A percentile compares a stretch with the other conserved stretches of the same genome.
Conservation (phyloP, 169 alveolate species). For the Plasmodium vinckei region DNA sequence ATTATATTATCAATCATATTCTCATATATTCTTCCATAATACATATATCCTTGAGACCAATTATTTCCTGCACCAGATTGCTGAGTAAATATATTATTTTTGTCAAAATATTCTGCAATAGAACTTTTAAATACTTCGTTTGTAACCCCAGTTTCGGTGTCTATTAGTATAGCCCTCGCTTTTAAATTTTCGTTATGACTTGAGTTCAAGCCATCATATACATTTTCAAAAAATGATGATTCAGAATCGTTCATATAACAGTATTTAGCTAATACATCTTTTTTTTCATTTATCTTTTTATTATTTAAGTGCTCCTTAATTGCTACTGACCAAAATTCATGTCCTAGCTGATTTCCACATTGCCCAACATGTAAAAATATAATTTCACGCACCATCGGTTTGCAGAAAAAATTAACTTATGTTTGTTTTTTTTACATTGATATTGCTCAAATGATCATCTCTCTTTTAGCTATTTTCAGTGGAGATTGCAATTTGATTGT, state of each 20-base stretch:
- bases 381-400: slow-evolving; percentile 93
- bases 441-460: neutral
- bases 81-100: slow-evolving; percentile 93
- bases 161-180: slow-evolving; percentile 95
- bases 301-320: slow-evolving; percentile 89
- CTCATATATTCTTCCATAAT: slow-evolving; percentile 93
- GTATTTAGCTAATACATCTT: slow-evolving; percentile 52
- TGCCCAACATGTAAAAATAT: slow-evolving; percentile 93
- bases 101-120: slow-evolving; percentile 93
- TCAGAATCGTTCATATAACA: slow-evolving; percentile 77
- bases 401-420: neutral
- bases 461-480: too few species aligned
- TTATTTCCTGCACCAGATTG: slow-evolving; percentile 98
- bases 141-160: slow-evolving; percentile 98
- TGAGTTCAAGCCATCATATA: slow-evolving; percentile 80
- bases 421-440: slow-evolving; percentile 11
- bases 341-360: slow-evolving; percentile 96
- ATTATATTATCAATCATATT: slow-evolving; percentile 91
- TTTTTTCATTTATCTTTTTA: slow-evolving; percentile 62
- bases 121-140: slow-evolving; percentile 93
- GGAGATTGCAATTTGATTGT: too few species aligned
- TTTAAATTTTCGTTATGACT: slow-evolving; percentile 82
- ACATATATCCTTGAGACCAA: slow-evolving; percentile 94
- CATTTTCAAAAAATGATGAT: slow-evolving; percentile 84
- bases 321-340: slow-evolving; percentile 93